A percentile compares a stretch with the other conserved stretches of the same genome.
phyloP scores from a whole-genome alignment of 768 basidiomycete species.

The Mycena maculata region DNA sequence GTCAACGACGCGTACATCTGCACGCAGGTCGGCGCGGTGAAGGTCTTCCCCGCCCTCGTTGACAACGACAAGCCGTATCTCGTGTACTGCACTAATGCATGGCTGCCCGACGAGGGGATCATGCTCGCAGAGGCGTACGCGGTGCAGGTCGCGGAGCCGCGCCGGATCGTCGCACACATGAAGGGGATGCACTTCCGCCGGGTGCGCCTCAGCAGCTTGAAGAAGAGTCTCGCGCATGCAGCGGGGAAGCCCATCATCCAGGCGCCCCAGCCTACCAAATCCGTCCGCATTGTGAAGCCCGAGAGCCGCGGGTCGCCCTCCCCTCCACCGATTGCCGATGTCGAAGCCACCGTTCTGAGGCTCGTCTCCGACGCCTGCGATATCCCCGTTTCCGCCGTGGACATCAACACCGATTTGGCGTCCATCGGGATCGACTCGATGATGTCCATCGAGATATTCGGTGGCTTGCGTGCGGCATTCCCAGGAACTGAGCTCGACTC shows the following conservation, averaged over 20 bases:
- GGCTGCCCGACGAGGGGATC: conserved; percentile 56
- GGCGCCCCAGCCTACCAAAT: neutral
- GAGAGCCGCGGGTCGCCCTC: neutral
- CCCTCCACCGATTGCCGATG: conserved; percentile 27
- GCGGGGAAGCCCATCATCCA: conserved; percentile 29
- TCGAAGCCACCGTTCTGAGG: conserved; percentile 45
- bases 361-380: conserved; percentile 58
- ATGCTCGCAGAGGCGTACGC: conserved; percentile 66
- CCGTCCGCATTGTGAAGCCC: neutral
- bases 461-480: conserved; percentile 50
- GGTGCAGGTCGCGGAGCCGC: conserved; percentile 50
- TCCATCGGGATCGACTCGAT: conserved; percentile 74
- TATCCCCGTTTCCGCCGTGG: conserved; percentile 47
- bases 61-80: conserved; percentile 56
- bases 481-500: conserved; percentile 45
- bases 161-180: conserved; percentile 63
- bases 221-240: conserved; percentile 55
- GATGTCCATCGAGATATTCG: conserved; percentile 67
- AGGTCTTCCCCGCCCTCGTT: conserved; percentile 56
- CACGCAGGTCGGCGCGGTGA: conserved; percentile 61
- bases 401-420: conserved; percentile 56
- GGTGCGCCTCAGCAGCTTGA: conserved; percentile 62
- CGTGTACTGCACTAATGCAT: conserved; percentile 62
- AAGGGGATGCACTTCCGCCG: conserved; percentile 71
- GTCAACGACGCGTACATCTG: conserved; percentile 73